Evolutionary conservation across 148 eudicot genomes (phyloP).

Genomic region (Vaccinium vitisidaea): DNA sequence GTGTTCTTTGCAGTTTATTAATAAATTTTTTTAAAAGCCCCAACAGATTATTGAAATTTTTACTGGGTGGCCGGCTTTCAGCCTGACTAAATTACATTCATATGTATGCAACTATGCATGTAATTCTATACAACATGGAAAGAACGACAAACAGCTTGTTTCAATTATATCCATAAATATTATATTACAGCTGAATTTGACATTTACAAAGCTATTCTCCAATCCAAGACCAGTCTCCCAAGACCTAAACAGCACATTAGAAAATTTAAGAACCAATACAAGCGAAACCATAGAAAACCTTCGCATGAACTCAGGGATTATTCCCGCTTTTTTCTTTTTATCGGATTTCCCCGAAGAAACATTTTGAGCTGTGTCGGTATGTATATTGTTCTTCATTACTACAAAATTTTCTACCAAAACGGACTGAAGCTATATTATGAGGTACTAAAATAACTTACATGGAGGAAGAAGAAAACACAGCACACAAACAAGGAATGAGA

Average conservation of each 20-base stretch:
- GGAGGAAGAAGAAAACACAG: background rate
- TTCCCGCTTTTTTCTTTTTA: background rate
- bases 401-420: background rate
- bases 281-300: background rate
- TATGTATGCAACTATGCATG: too few species aligned
- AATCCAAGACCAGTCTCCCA: background rate
- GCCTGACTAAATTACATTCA: too few species aligned
- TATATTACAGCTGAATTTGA: background rate
- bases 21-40: too few species aligned
- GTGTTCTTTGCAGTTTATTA: background rate
- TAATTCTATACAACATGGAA: too few species aligned
- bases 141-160: background rate
- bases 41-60: too few species aligned
- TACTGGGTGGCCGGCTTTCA: too few species aligned
- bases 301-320: background rate
- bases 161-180: background rate
- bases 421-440: background rate
- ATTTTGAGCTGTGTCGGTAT: background rate
- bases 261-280: background rate
- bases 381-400: background rate
- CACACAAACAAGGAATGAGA: background rate
- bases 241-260: background rate
- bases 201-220: background rate
- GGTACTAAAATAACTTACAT: background rate
- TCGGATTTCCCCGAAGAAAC: background rate